These are phyloP conservation scores for Pythium apleroticum DNA, from an alignment of 352 stramenopile genomes.

Conservation along the genomic window DNA sequence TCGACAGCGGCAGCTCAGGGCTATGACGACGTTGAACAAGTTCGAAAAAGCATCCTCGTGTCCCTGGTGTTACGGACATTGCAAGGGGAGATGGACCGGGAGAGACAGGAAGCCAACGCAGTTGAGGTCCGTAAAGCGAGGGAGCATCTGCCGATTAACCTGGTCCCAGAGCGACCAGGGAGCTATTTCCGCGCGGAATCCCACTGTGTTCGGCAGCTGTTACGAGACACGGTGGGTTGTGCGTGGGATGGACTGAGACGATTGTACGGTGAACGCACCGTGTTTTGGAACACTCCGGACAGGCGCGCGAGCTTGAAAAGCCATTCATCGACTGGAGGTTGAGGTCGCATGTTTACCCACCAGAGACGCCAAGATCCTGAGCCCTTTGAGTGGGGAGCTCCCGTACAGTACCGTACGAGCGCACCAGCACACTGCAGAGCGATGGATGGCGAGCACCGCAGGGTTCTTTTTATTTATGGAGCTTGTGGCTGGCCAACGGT, in stretches of 20 bases:
- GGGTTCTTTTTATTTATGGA: neutral
- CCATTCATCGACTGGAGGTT: neutral
- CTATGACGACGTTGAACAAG: conserved; percentile 3
- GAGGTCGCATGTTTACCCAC: too few relatives aligned
- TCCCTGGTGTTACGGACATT: neutral
- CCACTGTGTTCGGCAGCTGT: conserved; percentile 7
- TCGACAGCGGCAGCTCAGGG: neutral
- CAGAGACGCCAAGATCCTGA: too few relatives aligned
- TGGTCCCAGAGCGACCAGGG: neutral
- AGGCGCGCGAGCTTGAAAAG: conserved; percentile 2
- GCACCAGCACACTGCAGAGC: neutral
- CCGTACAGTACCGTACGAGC: neutral
- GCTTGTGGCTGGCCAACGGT: neutral
- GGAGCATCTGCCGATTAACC: neutral
- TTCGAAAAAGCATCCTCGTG: neutral
- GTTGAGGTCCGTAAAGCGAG: neutral
- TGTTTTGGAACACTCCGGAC: neutral
- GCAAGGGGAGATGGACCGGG: neutral
- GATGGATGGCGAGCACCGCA: neutral
- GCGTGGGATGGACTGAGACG: neutral
- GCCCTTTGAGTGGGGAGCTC: neutral
- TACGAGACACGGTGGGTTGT: conserved; percentile 2
- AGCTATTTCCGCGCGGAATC: neutral
- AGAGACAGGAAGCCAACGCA: neutral
- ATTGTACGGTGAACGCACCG: neutral